Percentiles rank a stretch among this genome's conserved stretches.
phyloP scores from a whole-genome alignment of 495 filamentous ascomycete genomes.

The Penicillium simplicissimum region DNA sequence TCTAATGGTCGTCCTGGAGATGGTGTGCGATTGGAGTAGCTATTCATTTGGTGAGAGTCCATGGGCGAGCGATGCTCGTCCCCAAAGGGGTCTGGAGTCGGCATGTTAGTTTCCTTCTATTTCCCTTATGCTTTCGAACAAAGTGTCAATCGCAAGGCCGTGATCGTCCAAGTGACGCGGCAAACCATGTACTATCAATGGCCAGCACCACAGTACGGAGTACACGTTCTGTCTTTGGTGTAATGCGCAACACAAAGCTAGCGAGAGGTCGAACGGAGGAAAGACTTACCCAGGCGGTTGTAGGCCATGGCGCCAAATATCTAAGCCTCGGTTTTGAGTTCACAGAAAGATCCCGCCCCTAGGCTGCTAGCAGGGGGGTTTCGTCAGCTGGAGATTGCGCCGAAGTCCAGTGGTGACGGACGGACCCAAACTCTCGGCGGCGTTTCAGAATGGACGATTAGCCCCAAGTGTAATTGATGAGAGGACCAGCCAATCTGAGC shows the following conservation, averaged over 20 bases:
- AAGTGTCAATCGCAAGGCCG: conserved; percentile 7
- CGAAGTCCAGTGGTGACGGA: conserved; percentile 25
- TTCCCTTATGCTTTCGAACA: conserved; percentile 5
- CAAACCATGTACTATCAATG: conserved; percentile 21
- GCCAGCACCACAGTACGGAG: conserved; percentile 23
- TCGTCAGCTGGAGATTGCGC: conserved; percentile 35
- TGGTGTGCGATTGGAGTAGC: conserved; percentile 44
- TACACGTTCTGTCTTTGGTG: conserved; percentile 12
- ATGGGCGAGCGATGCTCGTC: conserved; percentile 62
- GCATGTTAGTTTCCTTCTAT: conserved; percentile 21
- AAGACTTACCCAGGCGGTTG: conserved; percentile 68
- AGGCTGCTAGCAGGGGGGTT: conserved; percentile 20
- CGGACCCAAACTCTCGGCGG: conserved; percentile 30
- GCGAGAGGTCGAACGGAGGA: conserved; percentile 10
- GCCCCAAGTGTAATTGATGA: conserved; percentile 15
- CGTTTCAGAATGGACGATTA: conserved; percentile 30
- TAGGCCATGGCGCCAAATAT: conserved; percentile 50
- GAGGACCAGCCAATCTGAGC: background rate
- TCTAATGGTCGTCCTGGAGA: conserved; percentile 60
- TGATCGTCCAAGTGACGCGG: background rate
- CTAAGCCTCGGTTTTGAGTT: conserved; percentile 25
- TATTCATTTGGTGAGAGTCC: conserved; percentile 54
- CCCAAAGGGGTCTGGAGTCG: conserved; percentile 42
- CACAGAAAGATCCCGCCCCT: conserved; percentile 29
- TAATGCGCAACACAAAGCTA: conserved; percentile 15